phyloP scores from a whole-genome alignment of 2,329 filamentous ascomycete species.

The Seiridium cupressi region DNA sequence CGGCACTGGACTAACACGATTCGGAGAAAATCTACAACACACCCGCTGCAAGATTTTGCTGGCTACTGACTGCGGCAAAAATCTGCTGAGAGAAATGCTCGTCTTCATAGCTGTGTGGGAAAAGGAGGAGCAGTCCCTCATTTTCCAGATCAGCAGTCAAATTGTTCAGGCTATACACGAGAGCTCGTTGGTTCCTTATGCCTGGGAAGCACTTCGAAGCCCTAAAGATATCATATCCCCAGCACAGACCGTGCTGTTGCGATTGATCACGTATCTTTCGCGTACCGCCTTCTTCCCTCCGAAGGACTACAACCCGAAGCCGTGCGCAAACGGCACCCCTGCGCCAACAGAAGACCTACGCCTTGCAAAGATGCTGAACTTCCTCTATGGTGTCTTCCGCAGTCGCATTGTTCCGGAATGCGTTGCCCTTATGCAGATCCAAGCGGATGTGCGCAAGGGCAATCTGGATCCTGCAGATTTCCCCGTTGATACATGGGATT shows the following conservation, averaged over 20 bases:
- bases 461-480: conserved; percentile 80
- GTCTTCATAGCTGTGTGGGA: conserved; percentile 99
- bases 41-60: conserved; percentile 87
- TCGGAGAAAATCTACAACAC: conserved; percentile 82
- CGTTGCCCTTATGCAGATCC: conserved; percentile 88
- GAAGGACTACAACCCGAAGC: conserved; percentile 31
- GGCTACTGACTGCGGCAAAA: conserved; percentile 86
- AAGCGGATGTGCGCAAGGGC: conserved; percentile 81
- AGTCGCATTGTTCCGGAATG: conserved; percentile 92
- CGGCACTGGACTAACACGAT: conserved; percentile 64
- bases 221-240: conserved; percentile 96
- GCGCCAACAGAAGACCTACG: conserved; percentile 48
- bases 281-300: conserved; percentile 49
- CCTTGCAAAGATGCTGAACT: conserved; percentile 71
- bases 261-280: conserved; percentile 88
- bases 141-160: conserved; percentile 95
- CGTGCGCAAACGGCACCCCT: conserved; percentile 15
- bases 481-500: conserved; percentile 93
- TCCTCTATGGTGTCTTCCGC: conserved; percentile 89
- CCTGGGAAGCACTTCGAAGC: conserved; percentile 87
- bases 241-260: conserved; percentile 88
- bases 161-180: conserved; percentile 92
- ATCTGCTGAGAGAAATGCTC: conserved; percentile 82
- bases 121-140: conserved; percentile 86
- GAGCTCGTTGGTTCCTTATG: conserved; percentile 85